A percentile compares a stretch with the other conserved stretches of the same genome.
phyloP scores from a whole-genome alignment of 345 rosid species.

The Rhodomyrtus tomentosa region DNA sequence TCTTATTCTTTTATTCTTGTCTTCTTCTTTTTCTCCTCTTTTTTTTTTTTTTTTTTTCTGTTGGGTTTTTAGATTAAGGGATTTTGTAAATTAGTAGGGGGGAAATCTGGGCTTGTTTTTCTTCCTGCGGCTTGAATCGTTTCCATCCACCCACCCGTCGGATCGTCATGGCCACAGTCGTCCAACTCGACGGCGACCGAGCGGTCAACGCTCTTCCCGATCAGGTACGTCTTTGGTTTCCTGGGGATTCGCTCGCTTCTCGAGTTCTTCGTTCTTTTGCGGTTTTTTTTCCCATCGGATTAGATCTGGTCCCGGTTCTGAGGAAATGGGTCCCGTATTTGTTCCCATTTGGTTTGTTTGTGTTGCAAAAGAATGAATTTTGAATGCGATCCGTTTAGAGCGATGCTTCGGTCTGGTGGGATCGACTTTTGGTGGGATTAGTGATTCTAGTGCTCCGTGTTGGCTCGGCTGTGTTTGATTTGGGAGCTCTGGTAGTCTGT shows the following conservation, averaged over 20 bases:
- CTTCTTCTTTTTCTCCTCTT: background rate
- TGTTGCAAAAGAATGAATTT: background rate
- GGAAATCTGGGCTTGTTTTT: background rate
- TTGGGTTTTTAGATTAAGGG: background rate
- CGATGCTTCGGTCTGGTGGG: background rate
- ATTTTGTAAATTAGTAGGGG: background rate
- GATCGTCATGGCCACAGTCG: constrained; percentile 13
- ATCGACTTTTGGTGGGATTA: background rate
- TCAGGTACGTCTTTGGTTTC: constrained; percentile 9
- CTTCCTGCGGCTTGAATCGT: background rate
- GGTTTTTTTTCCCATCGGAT: background rate
- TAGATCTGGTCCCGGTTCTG: background rate
- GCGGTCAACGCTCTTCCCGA: constrained; percentile 5
- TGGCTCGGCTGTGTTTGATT: background rate
- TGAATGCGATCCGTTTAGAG: background rate
- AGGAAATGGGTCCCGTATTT: background rate
- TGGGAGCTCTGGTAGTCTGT: background rate
- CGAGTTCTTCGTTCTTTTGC: background rate
- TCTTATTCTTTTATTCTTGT: background rate
- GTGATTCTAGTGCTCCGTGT: background rate
- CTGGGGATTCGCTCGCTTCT: background rate
- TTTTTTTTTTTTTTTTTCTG: too few species aligned
- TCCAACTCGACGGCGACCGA: constrained; percentile 3
- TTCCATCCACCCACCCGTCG: background rate
- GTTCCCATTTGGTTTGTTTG: background rate